Evolutionary conservation across 2,329 filamentous ascomycete genomes (phyloP), one percentile per base, ranked within the genome.

Genomic region (Pseudopithomyces chartarum): DNA sequence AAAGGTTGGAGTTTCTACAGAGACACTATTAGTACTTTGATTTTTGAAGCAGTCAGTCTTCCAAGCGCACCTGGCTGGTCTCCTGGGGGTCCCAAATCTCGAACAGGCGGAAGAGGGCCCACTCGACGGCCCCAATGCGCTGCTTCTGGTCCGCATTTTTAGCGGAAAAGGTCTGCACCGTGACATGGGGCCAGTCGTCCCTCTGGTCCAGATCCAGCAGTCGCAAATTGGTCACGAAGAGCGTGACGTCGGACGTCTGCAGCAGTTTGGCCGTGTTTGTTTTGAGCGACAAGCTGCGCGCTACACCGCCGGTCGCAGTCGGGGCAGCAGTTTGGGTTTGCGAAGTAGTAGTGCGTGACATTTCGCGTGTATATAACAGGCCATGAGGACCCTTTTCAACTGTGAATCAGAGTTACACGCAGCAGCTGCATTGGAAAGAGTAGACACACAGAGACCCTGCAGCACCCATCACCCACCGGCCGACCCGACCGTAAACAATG

Each of bases 61-160:
- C 5, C 26, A 52, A 44, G 46, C 57, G 39, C 81, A 92, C 91
- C 79, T 89, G 88, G 60, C 85, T 84, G 17, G 92, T 85, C 66
- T 91, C 89, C 11, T 89, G 85, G 0, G 86, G 84, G 70, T 97
- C 90, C 89, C 92, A 97, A 2, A 96, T 79, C 36, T 84, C 82
- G 74, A 97, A 97, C 13, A 99, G 83, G 50, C 91, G 88, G 75
- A 90, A 97, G n/a, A 98, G 80, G 0, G 89, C 87, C 92, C 94
- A 98, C 79, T 99, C 95, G 36, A 93, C 86, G 57, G 87, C 87
- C 65, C 90, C 87, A 36, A 96, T 87, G 52, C 94, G 86, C 74
- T 89, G 89, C 77, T 94, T 95, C 75, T 94, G 90, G 52, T 90
- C 90, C 60, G 89, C 87, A 66, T 90, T 85, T 55, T 83, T 87